A percentile compares a stretch with the other conserved stretches of the same genome.
These are phyloP conservation scores for Quercus mongolica DNA, from an alignment of 306 rosid genomes.

Conservation along the genomic window DNA sequence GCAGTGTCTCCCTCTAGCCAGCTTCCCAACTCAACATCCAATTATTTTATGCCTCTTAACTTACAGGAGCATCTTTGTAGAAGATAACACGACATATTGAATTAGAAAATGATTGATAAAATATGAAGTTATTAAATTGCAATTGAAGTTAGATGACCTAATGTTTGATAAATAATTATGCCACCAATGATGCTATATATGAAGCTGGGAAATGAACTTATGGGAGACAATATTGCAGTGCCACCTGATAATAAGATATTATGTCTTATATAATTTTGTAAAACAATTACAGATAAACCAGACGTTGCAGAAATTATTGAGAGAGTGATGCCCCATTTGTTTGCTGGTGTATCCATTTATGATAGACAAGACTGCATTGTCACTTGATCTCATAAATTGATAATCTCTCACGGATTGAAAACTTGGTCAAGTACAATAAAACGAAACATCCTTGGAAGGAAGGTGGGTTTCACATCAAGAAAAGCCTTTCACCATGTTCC, in stretches of 20 bases:
- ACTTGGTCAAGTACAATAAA: not conserved
- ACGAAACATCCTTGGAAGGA: not conserved
- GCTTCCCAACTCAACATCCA: not conserved
- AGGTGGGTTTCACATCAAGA: not conserved
- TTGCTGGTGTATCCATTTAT: not conserved
- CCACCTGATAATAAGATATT: not conserved
- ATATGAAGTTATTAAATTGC: not conserved
- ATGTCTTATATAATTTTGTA: not conserved
- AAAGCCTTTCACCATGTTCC: not conserved
- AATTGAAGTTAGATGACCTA: not conserved
- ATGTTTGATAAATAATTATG: not conserved
- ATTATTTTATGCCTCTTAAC: too few species aligned
- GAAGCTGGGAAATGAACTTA: not conserved
- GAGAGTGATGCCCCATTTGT: not conserved
- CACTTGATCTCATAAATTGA: not conserved
- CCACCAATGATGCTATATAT: not conserved
- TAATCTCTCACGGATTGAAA: not conserved
- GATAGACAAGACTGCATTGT: not conserved
- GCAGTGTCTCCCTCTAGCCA: too few species aligned
- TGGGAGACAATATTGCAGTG: not conserved
- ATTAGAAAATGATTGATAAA: too few species aligned
- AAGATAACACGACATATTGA: too few species aligned
- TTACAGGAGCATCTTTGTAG: too few species aligned
- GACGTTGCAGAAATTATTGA: not conserved
- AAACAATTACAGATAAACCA: not conserved